Evolutionary conservation across 257 asterid genomes (phyloP).

Genomic region (Thymus quinquecostatus): DNA sequence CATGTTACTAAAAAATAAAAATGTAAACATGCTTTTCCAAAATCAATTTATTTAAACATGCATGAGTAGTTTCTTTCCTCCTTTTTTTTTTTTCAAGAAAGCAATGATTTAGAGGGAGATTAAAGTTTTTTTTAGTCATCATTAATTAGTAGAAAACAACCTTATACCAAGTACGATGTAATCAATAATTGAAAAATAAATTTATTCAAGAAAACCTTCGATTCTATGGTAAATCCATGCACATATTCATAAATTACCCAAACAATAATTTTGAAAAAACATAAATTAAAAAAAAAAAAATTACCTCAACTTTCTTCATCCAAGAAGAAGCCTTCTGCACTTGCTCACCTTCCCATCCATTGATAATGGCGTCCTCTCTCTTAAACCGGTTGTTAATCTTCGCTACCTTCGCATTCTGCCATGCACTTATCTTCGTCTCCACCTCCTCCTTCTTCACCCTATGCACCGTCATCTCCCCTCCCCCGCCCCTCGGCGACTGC

Average conservation of each 20-base stretch:
- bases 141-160: background rate
- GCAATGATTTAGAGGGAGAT: background rate
- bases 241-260: background rate
- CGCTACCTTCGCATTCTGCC: constrained; percentile 82
- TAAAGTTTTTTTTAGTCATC: background rate
- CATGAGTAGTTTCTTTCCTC: background rate
- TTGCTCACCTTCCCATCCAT: constrained; percentile 86
- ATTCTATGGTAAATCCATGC: background rate
- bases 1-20: too few species aligned
- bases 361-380: constrained; percentile 79
- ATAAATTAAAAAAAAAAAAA: background rate
- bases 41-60: too few species aligned
- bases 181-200: background rate
- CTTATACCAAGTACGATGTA: background rate
- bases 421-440: constrained; percentile 82
- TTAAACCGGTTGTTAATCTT: constrained; percentile 86
- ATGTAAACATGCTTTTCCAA: too few species aligned
- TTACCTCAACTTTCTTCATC: constrained; percentile 99
- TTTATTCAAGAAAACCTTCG: background rate
- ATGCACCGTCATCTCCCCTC: constrained; percentile 48
- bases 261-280: too few species aligned
- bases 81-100: background rate
- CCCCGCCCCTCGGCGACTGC: constrained; percentile 42
- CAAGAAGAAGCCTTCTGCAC: constrained; percentile 80
- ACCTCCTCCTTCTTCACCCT: constrained; percentile 90